phyloP scores from a whole-genome alignment of 202 grass and related monocot genomes.

The Schoenoplectus triqueter region DNA sequence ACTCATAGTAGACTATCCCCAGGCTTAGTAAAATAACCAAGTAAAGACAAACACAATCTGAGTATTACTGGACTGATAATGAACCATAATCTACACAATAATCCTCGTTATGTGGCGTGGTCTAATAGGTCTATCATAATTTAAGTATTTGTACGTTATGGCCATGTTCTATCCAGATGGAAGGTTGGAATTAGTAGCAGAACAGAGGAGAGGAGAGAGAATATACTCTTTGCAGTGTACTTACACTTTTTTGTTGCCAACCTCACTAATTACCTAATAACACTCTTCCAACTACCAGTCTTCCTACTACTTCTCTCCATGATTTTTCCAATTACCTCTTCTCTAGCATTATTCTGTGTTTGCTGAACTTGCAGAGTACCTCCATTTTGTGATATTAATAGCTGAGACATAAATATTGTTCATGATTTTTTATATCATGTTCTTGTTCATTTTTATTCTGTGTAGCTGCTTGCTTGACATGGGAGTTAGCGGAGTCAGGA shows the following conservation, averaged over 20 bases:
- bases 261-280: background rate
- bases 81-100: background rate
- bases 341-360: background rate
- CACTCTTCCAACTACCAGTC: background rate
- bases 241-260: background rate
- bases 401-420: background rate
- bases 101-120: background rate
- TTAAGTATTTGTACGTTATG: background rate
- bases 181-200: background rate
- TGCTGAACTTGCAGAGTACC: background rate
- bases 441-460: conserved; percentile 18
- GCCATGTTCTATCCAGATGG: background rate
- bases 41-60: background rate
- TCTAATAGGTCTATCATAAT: background rate
- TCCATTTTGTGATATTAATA: background rate
- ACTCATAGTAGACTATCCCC: background rate
- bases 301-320: background rate
- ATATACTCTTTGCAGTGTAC: background rate
- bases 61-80: background rate
- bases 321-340: background rate
- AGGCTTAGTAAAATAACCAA: background rate
- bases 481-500: conserved; percentile 82
- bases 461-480: conserved; percentile 91
- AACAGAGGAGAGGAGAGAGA: background rate
- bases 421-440: conserved; percentile 18